Percentiles rank a stretch among this genome's conserved stretches.
Evolutionary conservation across 225 moss, liverwort and hornwort genomes (phyloP).

Genomic region (Physcomitrium patens): DNA sequence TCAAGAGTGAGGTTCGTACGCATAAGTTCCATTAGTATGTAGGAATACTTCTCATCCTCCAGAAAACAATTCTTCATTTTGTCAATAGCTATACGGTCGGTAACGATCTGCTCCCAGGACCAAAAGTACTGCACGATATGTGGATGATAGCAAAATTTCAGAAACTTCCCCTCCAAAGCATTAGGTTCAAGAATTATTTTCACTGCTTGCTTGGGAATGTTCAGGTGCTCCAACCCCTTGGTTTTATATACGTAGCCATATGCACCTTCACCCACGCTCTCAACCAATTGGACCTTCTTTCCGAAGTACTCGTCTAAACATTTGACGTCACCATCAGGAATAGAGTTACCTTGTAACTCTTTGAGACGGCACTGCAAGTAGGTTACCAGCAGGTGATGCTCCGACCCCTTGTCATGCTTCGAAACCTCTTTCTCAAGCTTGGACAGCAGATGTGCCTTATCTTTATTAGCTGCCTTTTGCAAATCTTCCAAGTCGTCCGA

Average conservation of each 20-base stretch:
- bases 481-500: neutral
- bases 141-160: slow-evolving; percentile 26
- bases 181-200: neutral
- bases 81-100: neutral
- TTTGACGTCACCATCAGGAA: neutral
- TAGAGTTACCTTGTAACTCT: neutral
- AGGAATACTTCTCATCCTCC: neutral
- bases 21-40: slow-evolving; percentile 30
- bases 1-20: neutral
- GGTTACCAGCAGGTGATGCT: neutral
- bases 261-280: slow-evolving; percentile 1
- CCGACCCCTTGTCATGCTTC: neutral
- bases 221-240: neutral
- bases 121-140: slow-evolving; percentile 26
- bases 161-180: slow-evolving; percentile 8
- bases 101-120: slow-evolving; percentile 20
- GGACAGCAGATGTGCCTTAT: neutral
- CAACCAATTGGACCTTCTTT: neutral
- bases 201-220: no score
- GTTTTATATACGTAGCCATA: slow-evolving; percentile 3
- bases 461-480: neutral
- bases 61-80: no score
- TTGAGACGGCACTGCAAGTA: slow-evolving; percentile 14
- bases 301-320: slow-evolving; percentile 8
- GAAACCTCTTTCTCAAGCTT: slow-evolving; percentile 1